These are phyloP conservation scores for Dipodascus albidus DNA, from an alignment of 805 yeast species.

Conservation along the genomic window DNA sequence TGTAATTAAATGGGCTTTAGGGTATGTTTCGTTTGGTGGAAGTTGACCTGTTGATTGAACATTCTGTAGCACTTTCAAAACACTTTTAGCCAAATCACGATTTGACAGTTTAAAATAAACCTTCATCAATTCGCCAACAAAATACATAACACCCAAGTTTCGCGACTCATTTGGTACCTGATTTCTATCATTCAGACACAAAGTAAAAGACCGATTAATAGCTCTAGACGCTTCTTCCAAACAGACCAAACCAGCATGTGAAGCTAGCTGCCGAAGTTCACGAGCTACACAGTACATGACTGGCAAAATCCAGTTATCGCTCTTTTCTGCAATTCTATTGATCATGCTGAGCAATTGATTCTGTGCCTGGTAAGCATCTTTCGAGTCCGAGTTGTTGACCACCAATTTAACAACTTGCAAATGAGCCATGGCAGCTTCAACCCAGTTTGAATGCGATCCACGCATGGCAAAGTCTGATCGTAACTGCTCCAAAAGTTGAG, in stretches of 20 bases:
- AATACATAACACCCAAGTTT: constrained; percentile 54
- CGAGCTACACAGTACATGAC: constrained; percentile 18
- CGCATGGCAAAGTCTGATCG: background rate
- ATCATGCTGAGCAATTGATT: constrained; percentile 30
- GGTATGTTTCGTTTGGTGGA: constrained; percentile 36
- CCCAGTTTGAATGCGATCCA: constrained; percentile 10
- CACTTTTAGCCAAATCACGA: constrained; percentile 60
- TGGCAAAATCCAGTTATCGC: constrained; percentile 48
- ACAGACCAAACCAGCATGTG: constrained; percentile 12
- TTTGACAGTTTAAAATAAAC: constrained; percentile 57
- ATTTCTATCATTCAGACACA: constrained; percentile 69
- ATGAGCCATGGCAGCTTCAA: constrained; percentile 15
- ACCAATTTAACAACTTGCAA: constrained; percentile 17
- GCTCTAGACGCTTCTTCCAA: constrained; percentile 49
- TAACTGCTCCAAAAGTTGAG: background rate
- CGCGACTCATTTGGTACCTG: constrained; percentile 39
- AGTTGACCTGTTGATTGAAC: constrained; percentile 31
- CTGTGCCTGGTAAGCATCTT: constrained; percentile 18
- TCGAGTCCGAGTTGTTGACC: constrained; percentile 12
- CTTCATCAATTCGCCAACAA: constrained; percentile 57
- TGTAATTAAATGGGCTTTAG: constrained; percentile 43
- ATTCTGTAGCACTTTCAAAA: constrained; percentile 56
- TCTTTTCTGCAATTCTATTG: constrained; percentile 76
- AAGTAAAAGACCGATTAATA: constrained; percentile 61
- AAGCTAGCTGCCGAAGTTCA: constrained; percentile 21